These are phyloP conservation scores for Withania somnifera DNA, from an alignment of 305 asterid species.

Conservation along the genomic window DNA sequence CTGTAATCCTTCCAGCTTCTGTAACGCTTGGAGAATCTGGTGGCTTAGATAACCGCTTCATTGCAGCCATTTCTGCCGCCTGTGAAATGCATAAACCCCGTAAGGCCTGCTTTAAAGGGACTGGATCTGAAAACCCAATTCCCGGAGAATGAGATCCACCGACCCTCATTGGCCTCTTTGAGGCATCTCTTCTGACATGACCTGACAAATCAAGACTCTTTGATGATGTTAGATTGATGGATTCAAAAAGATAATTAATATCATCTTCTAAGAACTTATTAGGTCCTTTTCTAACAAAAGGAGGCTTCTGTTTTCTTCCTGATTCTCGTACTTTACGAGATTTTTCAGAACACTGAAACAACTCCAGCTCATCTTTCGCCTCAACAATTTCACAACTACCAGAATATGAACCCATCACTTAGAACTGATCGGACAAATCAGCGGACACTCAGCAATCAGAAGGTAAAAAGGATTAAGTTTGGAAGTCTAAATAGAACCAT, in stretches of 20 bases:
- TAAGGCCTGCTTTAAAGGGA: conserved; percentile 76
- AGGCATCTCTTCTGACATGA: conserved; percentile 39
- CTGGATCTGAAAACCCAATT: conserved; percentile 72
- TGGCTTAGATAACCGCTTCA: conserved; percentile 49
- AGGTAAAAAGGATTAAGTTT: background rate
- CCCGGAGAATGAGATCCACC: conserved; percentile 57
- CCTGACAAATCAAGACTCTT: conserved; percentile 74
- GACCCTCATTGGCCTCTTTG: conserved; percentile 70
- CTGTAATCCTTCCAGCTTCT: conserved; percentile 37
- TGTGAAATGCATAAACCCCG: conserved; percentile 92
- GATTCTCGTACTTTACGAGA: conserved; percentile 19
- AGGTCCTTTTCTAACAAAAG: conserved; percentile 31
- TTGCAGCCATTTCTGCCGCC: conserved; percentile 86
- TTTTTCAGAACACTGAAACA: conserved; percentile 18
- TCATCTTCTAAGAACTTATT: conserved; percentile 48
- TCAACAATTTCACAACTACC: conserved; percentile 59
- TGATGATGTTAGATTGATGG: conserved; percentile 48
- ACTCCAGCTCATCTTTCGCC: conserved; percentile 30
- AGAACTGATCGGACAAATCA: conserved; percentile 7
- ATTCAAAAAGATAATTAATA: conserved; percentile 71
- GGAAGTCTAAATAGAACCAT: background rate
- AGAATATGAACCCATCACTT: conserved; percentile 47
- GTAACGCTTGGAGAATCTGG: conserved; percentile 63
- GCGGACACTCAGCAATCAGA: conserved; percentile 2
- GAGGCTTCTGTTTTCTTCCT: conserved; percentile 48